Evolutionary conservation across 1,284 basidiomycete species (phyloP).

Genomic region (Microbotryum silenes-acaulis): DNA sequence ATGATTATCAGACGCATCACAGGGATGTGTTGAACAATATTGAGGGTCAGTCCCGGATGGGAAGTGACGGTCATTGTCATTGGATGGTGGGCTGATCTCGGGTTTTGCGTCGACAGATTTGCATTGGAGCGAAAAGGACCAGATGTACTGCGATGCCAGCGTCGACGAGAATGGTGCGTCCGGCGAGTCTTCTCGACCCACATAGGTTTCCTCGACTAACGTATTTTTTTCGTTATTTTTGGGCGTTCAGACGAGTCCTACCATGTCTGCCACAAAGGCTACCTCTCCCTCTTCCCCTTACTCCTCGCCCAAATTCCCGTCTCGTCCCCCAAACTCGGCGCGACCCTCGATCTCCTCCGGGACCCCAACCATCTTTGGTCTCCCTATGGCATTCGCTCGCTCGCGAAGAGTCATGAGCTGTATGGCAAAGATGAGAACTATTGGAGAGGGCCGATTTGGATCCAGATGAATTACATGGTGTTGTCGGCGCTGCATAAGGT

Average conservation of each 20-base stretch:
- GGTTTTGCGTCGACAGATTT: constrained; percentile 54
- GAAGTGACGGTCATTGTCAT: background rate
- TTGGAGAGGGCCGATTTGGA: constrained; percentile 93
- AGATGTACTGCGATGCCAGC: constrained; percentile 88
- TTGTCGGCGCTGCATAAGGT: constrained; percentile 70
- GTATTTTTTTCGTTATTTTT: background rate
- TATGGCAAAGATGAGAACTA: constrained; percentile 91
- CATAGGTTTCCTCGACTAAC: background rate
- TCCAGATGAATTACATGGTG: constrained; percentile 90
- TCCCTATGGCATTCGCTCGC: constrained; percentile 73
- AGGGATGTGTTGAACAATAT: constrained; percentile 73
- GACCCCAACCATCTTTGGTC: constrained; percentile 85
- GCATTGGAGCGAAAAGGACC: constrained; percentile 78
- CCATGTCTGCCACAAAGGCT: constrained; percentile 82
- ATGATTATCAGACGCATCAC: constrained; percentile 67
- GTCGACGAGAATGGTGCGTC: constrained; percentile 69
- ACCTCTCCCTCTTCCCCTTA: constrained; percentile 87
- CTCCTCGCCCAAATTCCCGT: constrained; percentile 67
- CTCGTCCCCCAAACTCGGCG: constrained; percentile 65
- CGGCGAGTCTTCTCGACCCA: background rate
- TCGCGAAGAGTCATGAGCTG: constrained; percentile 72
- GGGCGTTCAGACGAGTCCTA: constrained; percentile 66
- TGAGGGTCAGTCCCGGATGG: constrained; percentile 53
- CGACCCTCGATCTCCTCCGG: constrained; percentile 67
- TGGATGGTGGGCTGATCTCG: background rate